Base-by-base conservation (phyloP, 768 basidiomycete genomes). In the Boletus coccyginus region DNA sequence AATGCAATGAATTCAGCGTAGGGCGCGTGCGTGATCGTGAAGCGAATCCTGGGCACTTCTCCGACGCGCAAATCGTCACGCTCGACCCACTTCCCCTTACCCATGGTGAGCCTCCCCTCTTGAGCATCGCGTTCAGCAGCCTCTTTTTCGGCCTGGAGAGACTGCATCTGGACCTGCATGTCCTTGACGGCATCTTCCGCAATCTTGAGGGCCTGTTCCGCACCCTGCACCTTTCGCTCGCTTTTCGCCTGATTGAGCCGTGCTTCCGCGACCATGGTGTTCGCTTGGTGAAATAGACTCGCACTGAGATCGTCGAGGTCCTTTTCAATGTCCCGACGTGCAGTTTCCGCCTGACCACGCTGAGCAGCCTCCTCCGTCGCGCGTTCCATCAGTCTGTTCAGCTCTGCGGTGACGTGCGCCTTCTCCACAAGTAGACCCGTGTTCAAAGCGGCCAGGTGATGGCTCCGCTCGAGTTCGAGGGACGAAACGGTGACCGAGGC, bases 211-310 rank as follows among this genome's bases (percentile, higher is more conserved):
- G 91, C 88, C 24, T 78, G 76, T 70, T 96, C 91, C 12, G 92
- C 86, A 33, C 86, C 85, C 56, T 83, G 81, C 2, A 88, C 84
- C 65, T 91, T 90, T 41, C 86, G 79, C 66, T 94, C 81, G 77
- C 90, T 87, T 58, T 69, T 75, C 5, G 88, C 86, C 36, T 79
- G 75, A 16, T 70, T 75, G 57, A 86, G 80, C 16, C 94, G 82
- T 21, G 95, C 96, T 68, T 93, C 90, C 0, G 92, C 93, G n/a
- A 98, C 96, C 97, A 99, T 99, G 7, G 81, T 87, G 70, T 99
- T 98, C 7, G 96, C 96, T 73, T 97, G 89, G 50, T 84, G 82
- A 66, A 99, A 99, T 17, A 99, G 77, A 46, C 76, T 82, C 16
- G 94, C 93, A 59, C 94, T 94, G 58, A 99, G 85, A 70, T 96